A percentile compares a stretch with the other conserved stretches of the same genome.
Conservation (phyloP, 768 basidiomycete genomes). For the Neoboletus brunneissimus region DNA sequence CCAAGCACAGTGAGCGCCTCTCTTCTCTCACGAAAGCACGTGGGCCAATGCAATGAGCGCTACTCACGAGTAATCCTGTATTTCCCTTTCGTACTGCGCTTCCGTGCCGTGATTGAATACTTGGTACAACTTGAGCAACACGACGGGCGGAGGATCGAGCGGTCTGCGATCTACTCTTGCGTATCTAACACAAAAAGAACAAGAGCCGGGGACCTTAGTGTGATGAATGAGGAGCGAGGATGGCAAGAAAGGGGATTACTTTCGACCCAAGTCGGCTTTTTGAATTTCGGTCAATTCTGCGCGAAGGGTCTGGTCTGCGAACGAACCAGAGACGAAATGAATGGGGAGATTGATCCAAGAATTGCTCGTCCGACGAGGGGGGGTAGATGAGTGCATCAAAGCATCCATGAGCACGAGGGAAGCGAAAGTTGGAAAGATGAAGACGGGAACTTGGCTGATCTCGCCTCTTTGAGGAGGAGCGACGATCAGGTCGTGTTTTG, state of each 20-base stretch:
- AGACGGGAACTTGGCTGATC: constrained; percentile 2
- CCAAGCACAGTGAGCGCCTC: constrained; percentile 7
- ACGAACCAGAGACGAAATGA: constrained; percentile 56
- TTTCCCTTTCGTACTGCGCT: constrained; percentile 45
- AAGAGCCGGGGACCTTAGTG: constrained; percentile 4
- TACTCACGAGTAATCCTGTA: constrained; percentile 49
- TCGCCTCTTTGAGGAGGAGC: neutral
- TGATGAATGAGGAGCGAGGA: neutral
- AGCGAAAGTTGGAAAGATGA: neutral
- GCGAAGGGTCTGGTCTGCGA: constrained; percentile 53
- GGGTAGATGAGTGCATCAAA: constrained; percentile 12
- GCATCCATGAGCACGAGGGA: constrained; percentile 18
- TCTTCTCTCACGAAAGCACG: neutral
- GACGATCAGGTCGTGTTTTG: constrained; percentile 16
- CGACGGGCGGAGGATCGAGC: constrained; percentile 64
- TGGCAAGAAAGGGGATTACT: constrained; percentile 37
- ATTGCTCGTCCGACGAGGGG: constrained; percentile 27
- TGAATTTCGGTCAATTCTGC: constrained; percentile 59
- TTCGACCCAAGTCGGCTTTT: constrained; percentile 65
- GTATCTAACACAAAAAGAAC: constrained; percentile 38
- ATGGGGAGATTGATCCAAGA: constrained; percentile 42
- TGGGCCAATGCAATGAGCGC: neutral
- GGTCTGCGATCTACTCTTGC: constrained; percentile 63
- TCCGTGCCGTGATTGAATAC: constrained; percentile 40
- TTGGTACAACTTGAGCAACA: constrained; percentile 50